These are phyloP conservation scores for Filobasidium wieringae DNA, from an alignment of 768 basidiomycete species.

Conservation along the genomic window DNA sequence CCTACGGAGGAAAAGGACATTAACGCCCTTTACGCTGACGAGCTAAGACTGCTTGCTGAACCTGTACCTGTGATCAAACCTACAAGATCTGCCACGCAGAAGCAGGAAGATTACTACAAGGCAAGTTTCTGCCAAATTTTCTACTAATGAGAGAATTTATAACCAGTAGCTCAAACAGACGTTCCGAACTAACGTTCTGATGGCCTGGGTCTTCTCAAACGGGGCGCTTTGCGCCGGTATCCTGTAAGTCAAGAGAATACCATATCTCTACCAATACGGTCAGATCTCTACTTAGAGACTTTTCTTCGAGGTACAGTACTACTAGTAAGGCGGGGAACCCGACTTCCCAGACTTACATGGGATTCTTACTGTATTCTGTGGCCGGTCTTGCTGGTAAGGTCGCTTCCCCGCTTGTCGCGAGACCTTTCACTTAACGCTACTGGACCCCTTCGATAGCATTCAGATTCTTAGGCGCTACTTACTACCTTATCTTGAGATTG, in stretches of 20 bases:
- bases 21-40: conserved; percentile 62
- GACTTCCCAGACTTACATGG: conserved; percentile 74
- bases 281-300: not conserved
- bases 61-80: conserved; percentile 59
- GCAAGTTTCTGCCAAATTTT: conserved; percentile 45
- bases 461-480: conserved; percentile 68
- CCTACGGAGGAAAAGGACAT: conserved; percentile 75
- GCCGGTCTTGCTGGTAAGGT: conserved; percentile 70
- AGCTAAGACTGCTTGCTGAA: conserved; percentile 63
- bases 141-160: too few species aligned
- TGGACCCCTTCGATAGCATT: conserved; percentile 47
- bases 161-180: conserved; percentile 6
- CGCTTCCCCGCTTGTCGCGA: not conserved
- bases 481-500: conserved; percentile 71
- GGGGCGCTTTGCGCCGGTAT: conserved; percentile 61
- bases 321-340: conserved; percentile 46
- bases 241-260: conserved; percentile 45
- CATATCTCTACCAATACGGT: not conserved
- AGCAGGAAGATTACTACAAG: conserved; percentile 39
- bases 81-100: conserved; percentile 26
- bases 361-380: conserved; percentile 76
- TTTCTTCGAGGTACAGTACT: conserved; percentile 36
- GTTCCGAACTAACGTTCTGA: conserved; percentile 47
- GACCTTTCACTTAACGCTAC: not conserved
- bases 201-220: conserved; percentile 82